Evolutionary conservation across 148 eudicot species (phyloP), one percentile per base, ranked within the genome.

Genomic region (Cornus florida): DNA sequence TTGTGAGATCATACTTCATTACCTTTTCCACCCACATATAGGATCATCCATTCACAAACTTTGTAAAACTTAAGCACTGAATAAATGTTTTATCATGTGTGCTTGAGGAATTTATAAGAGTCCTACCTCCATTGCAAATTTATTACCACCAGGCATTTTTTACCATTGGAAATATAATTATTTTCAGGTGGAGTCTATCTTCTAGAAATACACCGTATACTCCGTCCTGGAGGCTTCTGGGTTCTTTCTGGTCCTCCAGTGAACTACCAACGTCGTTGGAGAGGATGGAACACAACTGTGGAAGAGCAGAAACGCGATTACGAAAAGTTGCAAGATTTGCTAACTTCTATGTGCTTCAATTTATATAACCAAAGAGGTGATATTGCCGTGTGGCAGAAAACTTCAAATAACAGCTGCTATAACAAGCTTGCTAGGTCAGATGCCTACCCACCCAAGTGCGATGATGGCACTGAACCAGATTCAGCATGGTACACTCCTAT

Each of bases 401-500:
- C 89, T 31, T 75, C 90, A 14, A 89, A 89, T 72, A 87, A 87
- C 31, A 83, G 73, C 78, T 92, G 95, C 95, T 94, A 88, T 79
- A 86, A 86, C 23, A 82, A 85, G 82, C 91, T 91, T 6, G 84
- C 90, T 48, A 60, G 71, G 67, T 89, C 92, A 0, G 90, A 94
- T 43, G 80, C 84, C 38, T 89, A 91, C 79, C 97, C 98, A 8
- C 89, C 90, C 32, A 90, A 87, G 74, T 94, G 98, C 41, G 94
- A 94, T 35, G 98, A 94, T 65, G 91, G 93, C 6, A 90, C 91
- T 8, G 98, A 94, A 80, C 87, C 97, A 0, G 97, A 94, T 81
- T 82, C 98, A 7, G 97, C 95, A 23, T 94, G 98, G 98, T 94
- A 94, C 90, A 91, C 95, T 79, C 98, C 98, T 8, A 89, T 94